Evolutionary conservation across 108 stramenopile species (phyloP), one percentile per base, ranked within the genome.

Genomic region (Discostella stelligeroides): DNA sequence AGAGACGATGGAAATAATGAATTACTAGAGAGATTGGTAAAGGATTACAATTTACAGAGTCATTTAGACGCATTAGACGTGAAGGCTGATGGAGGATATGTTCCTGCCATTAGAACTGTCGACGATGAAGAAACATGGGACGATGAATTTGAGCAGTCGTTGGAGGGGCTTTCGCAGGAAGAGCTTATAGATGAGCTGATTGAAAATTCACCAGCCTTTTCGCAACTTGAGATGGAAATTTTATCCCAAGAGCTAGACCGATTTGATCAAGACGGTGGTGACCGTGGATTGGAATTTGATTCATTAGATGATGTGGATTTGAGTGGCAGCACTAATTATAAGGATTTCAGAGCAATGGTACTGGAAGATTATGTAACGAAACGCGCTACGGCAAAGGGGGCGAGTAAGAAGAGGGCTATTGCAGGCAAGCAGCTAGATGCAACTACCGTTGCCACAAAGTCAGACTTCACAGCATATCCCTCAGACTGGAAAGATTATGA

Each of bases 401-500:
- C n/a, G 57, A 67, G 8, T 25, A 15, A 20, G 41, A 29, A 34
- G 30, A 45, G 15, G 34, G 17, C 4, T 49, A 20, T 9, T 41
- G 45, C 0, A 2, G 13, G 17, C 20, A 14, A 45, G 34, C 42
- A 40, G 27, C 18, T 41, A 17, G 25, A 37, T 25, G 23, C 66
- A 21, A 41, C 25, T 10, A 42, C 37, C 12, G n/a, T 25, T 39
- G 37, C 45, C 12, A 51, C 39, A 13, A 60, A 60, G 28, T 72
- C 60, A 20, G 66, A 71, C 38, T 49, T 66, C 18, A 40, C 51
- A 30, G 18, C 28, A 15, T 79, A 63, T 41, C 77, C 77, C 0
- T 66, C 57, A 30, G 70, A 79, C 37, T 79, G 77, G 77, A 79
- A 60, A 49, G 77, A 79, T 63, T 79, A 68, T 27, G 77, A 79